Base-by-base conservation (phyloP, 2,329 filamentous ascomycete genomes). In the Coleophoma cylindrospora region DNA sequence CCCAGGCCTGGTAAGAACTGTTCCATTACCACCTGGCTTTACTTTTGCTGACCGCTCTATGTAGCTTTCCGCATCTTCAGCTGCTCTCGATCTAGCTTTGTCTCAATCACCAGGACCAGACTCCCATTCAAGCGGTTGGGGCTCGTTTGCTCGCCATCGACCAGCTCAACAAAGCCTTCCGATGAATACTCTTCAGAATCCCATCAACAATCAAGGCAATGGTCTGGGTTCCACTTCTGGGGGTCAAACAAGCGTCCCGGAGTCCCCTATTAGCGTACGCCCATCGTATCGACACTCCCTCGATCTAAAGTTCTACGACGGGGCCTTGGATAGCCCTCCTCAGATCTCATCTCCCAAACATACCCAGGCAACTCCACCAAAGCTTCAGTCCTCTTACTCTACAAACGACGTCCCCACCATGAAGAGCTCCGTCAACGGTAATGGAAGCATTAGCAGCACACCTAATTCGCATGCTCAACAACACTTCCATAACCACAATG, bases 331-430 rank as follows among this genome's bases (percentile, higher is more conserved):
- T 17, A 43, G 56, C 19, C 50, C 57, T 47, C 49, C 55, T 43
- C 56, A 61, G 49, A 56, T 66, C 33, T 57, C 60, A 33, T 63
- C 80, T 3, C 66, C 70, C 22, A 79, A 65, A 50, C 74, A 78
- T 52, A 68, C 69, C 52, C 78, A 86, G 66, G 75, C 80, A 22
- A 80, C 81, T 48, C 81, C 87, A 34, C 83, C 86, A 32, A 90
- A 89, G 73, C 70, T 96, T 51, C 88, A 91, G 69, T 85, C 87
- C 41, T 96, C 92, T 0, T 96, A 89, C 72, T 96, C 94, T 10
- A 84, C 89, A 48, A 94, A 87, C 67, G 91, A 97, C 63, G 77
- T 96, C 17, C 88, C 91, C 4, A 95, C 91, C 8, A 75, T 91
- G 63, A 95, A 94, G 78, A 57, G 57, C 22, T 49, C 71, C 11